Base-by-base conservation (phyloP, 495 filamentous ascomycete species). In the Neurospora sp. region DNA sequence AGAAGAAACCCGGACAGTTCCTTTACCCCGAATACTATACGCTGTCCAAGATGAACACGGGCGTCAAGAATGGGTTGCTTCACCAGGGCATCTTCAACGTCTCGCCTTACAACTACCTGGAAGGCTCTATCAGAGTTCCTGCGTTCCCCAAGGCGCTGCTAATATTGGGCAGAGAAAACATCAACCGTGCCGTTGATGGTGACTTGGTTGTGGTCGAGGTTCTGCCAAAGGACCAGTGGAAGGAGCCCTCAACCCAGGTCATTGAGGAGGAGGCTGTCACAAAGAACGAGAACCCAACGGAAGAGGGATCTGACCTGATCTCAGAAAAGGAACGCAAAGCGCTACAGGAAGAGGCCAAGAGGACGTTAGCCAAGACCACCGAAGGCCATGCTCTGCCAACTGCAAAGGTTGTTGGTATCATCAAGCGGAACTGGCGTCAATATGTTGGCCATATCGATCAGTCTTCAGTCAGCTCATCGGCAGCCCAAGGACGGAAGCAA, bases 71-170 rank as follows among this genome's bases (percentile, higher is more conserved):
- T 22, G 93, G 93, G 12, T 90, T 91, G 31, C 82, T 99, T 59
- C 96, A 98, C 80, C 94, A 98, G 81, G 96, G 96, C 46, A 89
- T 91, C 18, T 99, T 96, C 84, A 97, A 95, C 77, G 93, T 98
- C 35, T 98, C 96, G 11, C 93, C 93, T 9, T 99, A 98, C 85
- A 98, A 99, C 81, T 98, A 97, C 78, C 84, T 98, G 39, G 96
- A 98, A 80, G 96, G 93, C 10, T 93, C 93, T 12, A 90, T 98
- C 68, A 90, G 93, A 77, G 94, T 97, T 8, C 87, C 94, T 20
- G 89, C 94, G 22, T 98, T 99, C 76, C 93, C 97, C 69, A 94
- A 92, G 75, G 85, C 94, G 9, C 88, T 99, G 40, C 84, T 98
- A 16, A 89, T 99, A 71, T 84, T 98, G 14, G 96, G 96, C n/a